Evolutionary conservation across 1,284 basidiomycete species (phyloP).

Genomic region (Golubevia pallescens): DNA sequence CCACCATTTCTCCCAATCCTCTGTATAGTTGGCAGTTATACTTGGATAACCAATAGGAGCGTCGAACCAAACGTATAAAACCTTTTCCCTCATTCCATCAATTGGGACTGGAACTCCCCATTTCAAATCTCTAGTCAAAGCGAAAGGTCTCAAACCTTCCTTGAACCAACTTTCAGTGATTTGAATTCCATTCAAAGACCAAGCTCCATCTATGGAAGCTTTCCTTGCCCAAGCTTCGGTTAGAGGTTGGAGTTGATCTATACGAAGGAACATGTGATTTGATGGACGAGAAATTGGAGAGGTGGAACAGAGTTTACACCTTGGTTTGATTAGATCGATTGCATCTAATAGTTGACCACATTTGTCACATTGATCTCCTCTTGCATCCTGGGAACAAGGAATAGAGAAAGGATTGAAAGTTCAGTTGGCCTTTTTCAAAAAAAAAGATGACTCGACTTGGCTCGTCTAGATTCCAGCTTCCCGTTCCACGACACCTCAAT

Average conservation of each 20-base stretch:
- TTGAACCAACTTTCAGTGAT: conserved; percentile 65
- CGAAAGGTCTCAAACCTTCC: conserved; percentile 60
- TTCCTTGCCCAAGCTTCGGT: conserved; percentile 56
- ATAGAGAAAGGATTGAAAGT: not conserved
- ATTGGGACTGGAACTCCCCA: conserved; percentile 63
- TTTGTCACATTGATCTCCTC: conserved; percentile 64
- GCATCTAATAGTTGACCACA: conserved; percentile 62
- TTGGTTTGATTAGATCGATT: conserved; percentile 57
- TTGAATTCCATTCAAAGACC: conserved; percentile 53
- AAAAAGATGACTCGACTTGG: too few species aligned
- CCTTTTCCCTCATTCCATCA: conserved; percentile 59
- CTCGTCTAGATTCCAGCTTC: too few species aligned
- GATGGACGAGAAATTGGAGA: conserved; percentile 48
- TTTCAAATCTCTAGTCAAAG: conserved; percentile 59
- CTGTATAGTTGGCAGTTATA: conserved; percentile 64
- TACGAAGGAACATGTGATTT: conserved; percentile 57
- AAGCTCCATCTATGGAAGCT: conserved; percentile 42
- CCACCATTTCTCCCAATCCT: conserved; percentile 63
- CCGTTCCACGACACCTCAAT: too few species aligned
- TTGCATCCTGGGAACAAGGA: conserved; percentile 29
- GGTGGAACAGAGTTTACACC: conserved; percentile 57
- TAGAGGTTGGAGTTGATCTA: conserved; percentile 54
- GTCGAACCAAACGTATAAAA: conserved; percentile 64
- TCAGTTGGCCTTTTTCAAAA: too few species aligned
- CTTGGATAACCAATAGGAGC: conserved; percentile 63